Percentiles rank a stretch among this genome's conserved stretches.
Evolutionary conservation across 2,329 filamentous ascomycete genomes (phyloP).

Genomic region (Cladobotryum protrusum): DNA sequence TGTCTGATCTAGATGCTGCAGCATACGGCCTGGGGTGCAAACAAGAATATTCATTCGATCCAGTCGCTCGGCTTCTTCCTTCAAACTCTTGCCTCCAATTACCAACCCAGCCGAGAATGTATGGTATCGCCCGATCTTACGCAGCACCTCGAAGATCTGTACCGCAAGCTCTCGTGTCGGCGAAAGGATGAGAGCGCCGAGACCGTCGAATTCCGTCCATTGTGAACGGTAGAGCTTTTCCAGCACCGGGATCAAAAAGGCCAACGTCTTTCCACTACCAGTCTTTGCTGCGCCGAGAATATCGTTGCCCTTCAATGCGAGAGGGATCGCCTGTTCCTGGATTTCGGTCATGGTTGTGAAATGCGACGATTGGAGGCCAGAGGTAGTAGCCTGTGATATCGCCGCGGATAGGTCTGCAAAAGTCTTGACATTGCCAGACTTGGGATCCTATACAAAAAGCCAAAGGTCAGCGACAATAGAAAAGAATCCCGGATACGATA

Average conservation of each 20-base stretch:
- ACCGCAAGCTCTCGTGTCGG: conserved; percentile 93
- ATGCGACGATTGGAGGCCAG: conserved; percentile 77
- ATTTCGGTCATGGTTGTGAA: conserved; percentile 90
- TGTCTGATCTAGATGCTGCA: conserved; percentile 94
- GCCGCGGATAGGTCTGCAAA: conserved; percentile 71
- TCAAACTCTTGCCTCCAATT: conserved; percentile 86
- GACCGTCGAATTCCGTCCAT: conserved; percentile 86
- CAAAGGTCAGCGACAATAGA: not conserved
- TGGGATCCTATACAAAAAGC: conserved; percentile 47
- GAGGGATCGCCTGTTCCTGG: conserved; percentile 80
- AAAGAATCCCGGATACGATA: not conserved
- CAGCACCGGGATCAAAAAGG: conserved; percentile 85
- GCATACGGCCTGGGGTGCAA: conserved; percentile 87
- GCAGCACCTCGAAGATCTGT: conserved; percentile 91
- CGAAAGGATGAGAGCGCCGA: conserved; percentile 87
- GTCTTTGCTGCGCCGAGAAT: conserved; percentile 94
- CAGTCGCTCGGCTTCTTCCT: conserved; percentile 78
- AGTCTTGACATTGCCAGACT: conserved; percentile 51
- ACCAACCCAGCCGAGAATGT: conserved; percentile 87
- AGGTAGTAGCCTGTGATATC: conserved; percentile 69
- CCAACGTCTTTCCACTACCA: conserved; percentile 89
- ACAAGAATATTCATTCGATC: conserved; percentile 95
- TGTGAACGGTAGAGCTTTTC: conserved; percentile 85
- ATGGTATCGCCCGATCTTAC: conserved; percentile 84
- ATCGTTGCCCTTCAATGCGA: conserved; percentile 78